A percentile compares a stretch with the other conserved stretches of the same genome.
Conservation (phyloP, 2,329 filamentous ascomycete genomes). For the Microdochium trichocladiopsis region DNA sequence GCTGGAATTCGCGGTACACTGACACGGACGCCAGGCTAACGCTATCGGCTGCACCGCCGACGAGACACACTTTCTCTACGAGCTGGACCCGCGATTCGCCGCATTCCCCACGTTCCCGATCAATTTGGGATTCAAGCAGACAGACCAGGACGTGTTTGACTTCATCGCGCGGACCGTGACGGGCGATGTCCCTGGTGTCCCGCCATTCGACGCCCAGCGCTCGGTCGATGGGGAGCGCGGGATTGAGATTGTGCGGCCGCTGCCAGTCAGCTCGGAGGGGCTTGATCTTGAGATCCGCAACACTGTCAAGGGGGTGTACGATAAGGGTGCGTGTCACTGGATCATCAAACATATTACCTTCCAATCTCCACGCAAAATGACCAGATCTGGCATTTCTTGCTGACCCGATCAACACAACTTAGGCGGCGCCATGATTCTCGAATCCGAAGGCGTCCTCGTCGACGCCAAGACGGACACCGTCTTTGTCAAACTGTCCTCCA, state of each 20-base stretch:
- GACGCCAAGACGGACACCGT: constrained; percentile 28
- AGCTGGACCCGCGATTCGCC: constrained; percentile 34
- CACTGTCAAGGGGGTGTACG: constrained; percentile 34
- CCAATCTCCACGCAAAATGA: too few species aligned
- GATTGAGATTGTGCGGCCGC: constrained; percentile 26
- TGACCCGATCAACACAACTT: too few species aligned
- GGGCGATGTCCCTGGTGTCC: constrained; percentile 26
- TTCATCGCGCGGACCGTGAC: constrained; percentile 19
- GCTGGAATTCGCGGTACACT: too few species aligned
- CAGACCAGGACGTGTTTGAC: constrained; percentile 24
- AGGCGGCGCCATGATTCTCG: constrained; percentile 30
- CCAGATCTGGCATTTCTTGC: too few species aligned
- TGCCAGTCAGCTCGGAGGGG: constrained; percentile 24
- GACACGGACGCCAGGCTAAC: constrained; percentile 20
- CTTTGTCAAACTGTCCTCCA: constrained; percentile 30
- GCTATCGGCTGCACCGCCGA: constrained; percentile 28
- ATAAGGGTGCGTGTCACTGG: constrained; percentile 25
- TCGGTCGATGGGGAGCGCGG: constrained; percentile 33
- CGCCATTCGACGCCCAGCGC: constrained; percentile 29
- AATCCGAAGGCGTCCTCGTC: constrained; percentile 28
- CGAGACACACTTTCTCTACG: constrained; percentile 35
- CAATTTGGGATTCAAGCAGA: constrained; percentile 36
- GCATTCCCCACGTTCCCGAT: constrained; percentile 39
- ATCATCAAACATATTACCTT: too few species aligned
- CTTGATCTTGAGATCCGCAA: constrained; percentile 23